phyloP scores from a whole-genome alignment of 1,284 basidiomycete genomes.

The Malassezia japonica region DNA sequence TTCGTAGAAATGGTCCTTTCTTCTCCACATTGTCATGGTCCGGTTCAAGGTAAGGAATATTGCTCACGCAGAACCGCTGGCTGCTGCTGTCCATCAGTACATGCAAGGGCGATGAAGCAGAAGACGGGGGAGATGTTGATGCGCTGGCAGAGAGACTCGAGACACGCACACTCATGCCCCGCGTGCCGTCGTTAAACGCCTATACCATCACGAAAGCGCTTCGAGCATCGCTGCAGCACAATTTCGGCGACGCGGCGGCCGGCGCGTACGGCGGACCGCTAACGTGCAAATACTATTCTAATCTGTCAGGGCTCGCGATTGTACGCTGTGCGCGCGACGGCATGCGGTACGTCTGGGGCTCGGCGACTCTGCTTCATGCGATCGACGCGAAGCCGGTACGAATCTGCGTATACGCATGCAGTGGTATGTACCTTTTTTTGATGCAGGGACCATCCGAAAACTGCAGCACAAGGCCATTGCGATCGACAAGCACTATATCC shows the following conservation, averaged over 20 bases:
- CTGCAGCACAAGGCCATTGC: slow-evolving; percentile 13
- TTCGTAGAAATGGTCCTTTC: background rate
- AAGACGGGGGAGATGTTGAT: too few species aligned
- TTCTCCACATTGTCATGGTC: slow-evolving; percentile 9
- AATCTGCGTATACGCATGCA: slow-evolving; percentile 8
- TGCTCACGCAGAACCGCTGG: slow-evolving; percentile 15
- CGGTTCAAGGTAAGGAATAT: slow-evolving; percentile 9
- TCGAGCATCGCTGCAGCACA: slow-evolving; percentile 10
- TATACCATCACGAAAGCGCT: slow-evolving; percentile 12
- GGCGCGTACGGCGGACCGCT: slow-evolving; percentile 13
- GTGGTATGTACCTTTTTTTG: background rate
- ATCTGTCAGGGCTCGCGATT: slow-evolving; percentile 8
- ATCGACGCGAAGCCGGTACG: slow-evolving; percentile 10
- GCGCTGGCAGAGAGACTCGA: too few species aligned
- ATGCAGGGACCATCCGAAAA: slow-evolving; percentile 13
- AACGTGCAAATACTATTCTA: slow-evolving; percentile 16
- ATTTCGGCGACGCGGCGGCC: slow-evolving; percentile 13
- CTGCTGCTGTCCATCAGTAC: slow-evolving; percentile 4
- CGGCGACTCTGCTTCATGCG: slow-evolving; percentile 5
- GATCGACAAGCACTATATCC: slow-evolving; percentile 10
- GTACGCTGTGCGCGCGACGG: slow-evolving; percentile 14
- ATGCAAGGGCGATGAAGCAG: background rate
- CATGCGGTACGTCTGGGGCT: slow-evolving; percentile 14
- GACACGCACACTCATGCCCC: too few species aligned
- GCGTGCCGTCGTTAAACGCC: slow-evolving; percentile 2